Evolutionary conservation across 345 rosid species (phyloP), one percentile per base, ranked within the genome.

Genomic region (Gossypium raimondii): DNA sequence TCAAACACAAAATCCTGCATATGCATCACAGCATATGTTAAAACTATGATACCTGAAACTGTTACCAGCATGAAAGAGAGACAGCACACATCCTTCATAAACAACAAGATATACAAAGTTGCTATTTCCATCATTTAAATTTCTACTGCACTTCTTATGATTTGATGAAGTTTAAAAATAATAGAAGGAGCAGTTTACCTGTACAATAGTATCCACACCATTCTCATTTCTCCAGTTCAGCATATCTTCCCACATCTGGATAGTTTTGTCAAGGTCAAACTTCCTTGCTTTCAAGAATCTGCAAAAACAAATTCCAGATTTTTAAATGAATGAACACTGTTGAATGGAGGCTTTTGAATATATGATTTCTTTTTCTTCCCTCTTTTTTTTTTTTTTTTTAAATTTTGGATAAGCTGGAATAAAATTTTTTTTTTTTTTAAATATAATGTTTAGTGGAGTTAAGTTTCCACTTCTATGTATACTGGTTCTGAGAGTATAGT

Each of bases 161-260:
- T 34, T 34, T 34, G 38, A 34, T 34, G 16, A 60, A 16, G 6
- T 65, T 51, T n/a, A 79, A 65, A 44, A 51, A 67, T 2, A 61
- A 72, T 2, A 70, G 17, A 44, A 66, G 34, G 24, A 66, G 63
- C 38, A 22, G 27, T 75, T 81, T 88, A 94, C 98, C 97, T 87
- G 93, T 73, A 86, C 10, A 74, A 92, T 88, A 34, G 94, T 78
- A 83, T 94, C 98, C 69, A 86, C 93, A 45, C 87, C 84, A 44
- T 86, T 57, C 80, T 92, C 94, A 78, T 82, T 84, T 85, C 98
- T 92, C 98, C 97, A 94, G 65, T 88, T 87, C 55, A 92, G 85
- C 98, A 94, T 94, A 27, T 88, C 93, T 78, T 87, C 89, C 98
- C 98, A 94, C 98, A 94, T 94, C 71, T 86, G 86, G 53, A 87